Conservation (phyloP, 2,329 filamentous ascomycete species). For the Eutypella sp. region DNA sequence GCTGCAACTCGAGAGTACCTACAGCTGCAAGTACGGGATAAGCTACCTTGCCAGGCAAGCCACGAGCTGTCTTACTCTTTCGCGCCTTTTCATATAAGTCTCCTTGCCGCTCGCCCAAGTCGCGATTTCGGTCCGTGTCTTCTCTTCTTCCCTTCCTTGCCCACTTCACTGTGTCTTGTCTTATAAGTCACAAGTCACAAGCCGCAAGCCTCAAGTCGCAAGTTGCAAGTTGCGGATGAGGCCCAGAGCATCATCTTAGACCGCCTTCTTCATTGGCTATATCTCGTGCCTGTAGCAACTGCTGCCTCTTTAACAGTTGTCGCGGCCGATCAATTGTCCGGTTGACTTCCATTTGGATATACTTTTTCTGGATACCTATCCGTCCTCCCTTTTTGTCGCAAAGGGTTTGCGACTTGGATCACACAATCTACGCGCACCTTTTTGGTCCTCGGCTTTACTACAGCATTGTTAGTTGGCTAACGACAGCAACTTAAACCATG, state of each 20-base stretch:
- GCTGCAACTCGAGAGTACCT: no score
- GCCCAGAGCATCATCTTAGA: background rate
- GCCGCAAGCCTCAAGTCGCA: no score
- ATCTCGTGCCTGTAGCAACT: no score
- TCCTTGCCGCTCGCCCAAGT: background rate
- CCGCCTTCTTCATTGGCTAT: background rate
- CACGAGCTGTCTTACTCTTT: no score
- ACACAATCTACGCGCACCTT: background rate
- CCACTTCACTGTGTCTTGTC: background rate
- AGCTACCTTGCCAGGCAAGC: background rate
- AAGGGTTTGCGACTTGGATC: background rate
- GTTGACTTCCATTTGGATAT: background rate
- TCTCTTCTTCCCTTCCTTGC: background rate
- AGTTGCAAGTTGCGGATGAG: no score
- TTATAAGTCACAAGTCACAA: background rate
- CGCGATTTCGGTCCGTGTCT: background rate
- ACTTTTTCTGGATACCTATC: background rate
- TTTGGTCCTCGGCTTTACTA: background rate
- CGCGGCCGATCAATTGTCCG: background rate
- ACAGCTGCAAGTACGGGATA: background rate
- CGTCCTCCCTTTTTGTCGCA: background rate
- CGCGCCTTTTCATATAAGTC: conserved; percentile 1
- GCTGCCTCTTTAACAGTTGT: background rate
- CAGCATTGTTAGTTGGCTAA: background rate
- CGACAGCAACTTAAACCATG: background rate